Percentiles rank a stretch among this genome's conserved stretches.
These are phyloP conservation scores for Ophiostoma australiae DNA, from an alignment of 2,329 filamentous ascomycete species.

Conservation along the genomic window DNA sequence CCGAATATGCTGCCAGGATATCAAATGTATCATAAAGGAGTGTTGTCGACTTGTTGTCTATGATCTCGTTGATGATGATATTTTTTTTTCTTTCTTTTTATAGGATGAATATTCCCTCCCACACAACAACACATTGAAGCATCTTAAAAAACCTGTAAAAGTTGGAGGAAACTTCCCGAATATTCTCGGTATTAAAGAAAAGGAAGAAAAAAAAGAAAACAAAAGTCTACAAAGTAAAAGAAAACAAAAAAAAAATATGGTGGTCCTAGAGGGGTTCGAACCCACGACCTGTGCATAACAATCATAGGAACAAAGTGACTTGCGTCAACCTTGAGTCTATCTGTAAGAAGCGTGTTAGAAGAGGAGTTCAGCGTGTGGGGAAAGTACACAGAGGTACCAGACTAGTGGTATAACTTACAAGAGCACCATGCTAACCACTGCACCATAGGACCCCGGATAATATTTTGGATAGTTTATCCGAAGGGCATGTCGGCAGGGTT, in stretches of 20 bases:
- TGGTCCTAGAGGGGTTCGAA: constrained; percentile 31
- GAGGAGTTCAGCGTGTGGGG: neutral
- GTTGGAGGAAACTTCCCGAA: neutral
- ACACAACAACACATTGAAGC: no score
- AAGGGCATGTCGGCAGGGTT: neutral
- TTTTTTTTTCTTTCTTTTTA: no score
- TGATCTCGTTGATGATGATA: no score
- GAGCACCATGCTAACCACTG: constrained; percentile 32
- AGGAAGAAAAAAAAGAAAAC: neutral
- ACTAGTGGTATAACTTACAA: constrained; percentile 26
- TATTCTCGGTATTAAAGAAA: no score
- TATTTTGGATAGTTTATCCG: constrained; percentile 27
- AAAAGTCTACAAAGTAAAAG: neutral
- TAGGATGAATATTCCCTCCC: no score
- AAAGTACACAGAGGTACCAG: neutral
- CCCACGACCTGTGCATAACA: constrained; percentile 31
- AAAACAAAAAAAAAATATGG: constrained; percentile 20
- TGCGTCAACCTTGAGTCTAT: constrained; percentile 27
- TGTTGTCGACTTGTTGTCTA: no score
- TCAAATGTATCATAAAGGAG: no score
- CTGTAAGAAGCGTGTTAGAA: constrained; percentile 25
- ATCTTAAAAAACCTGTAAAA: no score
- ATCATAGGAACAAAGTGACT: constrained; percentile 28
- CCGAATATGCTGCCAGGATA: no score
- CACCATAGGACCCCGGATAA: constrained; percentile 30